Base-by-base conservation (phyloP, 345 rosid genomes). In the Aegle marmelos region DNA sequence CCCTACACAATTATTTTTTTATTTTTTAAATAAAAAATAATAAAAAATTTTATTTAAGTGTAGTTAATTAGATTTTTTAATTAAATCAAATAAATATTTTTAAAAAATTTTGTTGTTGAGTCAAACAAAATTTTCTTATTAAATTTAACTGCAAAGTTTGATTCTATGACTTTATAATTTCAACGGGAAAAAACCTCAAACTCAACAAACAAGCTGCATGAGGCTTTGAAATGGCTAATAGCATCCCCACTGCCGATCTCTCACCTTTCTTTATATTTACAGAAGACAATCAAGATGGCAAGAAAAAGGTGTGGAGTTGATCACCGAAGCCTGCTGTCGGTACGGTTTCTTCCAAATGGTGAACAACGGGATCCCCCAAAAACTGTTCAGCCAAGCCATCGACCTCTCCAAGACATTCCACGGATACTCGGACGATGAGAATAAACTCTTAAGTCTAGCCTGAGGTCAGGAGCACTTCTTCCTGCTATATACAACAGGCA, bases 311-410 rank as follows among this genome's bases (percentile, higher is more conserved):
- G 48, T 54, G 57, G 86, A 86, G 68, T 36, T 68, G 66, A 83
- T 89, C 14, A 58, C 34, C 11, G 37, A 82, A 70, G 89, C 91
- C 8, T 87, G 91, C 71, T 74, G 84, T 2, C 80, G 84, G 16
- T 80, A 76, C 74, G 90, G 94, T 8, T 87, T 87, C 82, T 86
- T 90, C 85, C 90, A 90, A 58, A 76, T 88, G 11, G 82, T 74
- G 50, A 89, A 85, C 81, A 91, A 85, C 71, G 91, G 92, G 6
- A 81, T 87, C 10, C 82, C 91, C 5, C 45, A 57, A 9, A 76
- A 33, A 5, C 70, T 85, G 79, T 74, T 88, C 78, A 27, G 41
- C 41, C 72, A 60, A 73, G 88, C 90, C 57, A 77, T 87, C 0
- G 79, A 82, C 53, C 81, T 88, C 8, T 88, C 89, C 59, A 78